These are phyloP conservation scores for Stropharia rugosoannulata DNA, from an alignment of 768 basidiomycete species.

Conservation along the genomic window DNA sequence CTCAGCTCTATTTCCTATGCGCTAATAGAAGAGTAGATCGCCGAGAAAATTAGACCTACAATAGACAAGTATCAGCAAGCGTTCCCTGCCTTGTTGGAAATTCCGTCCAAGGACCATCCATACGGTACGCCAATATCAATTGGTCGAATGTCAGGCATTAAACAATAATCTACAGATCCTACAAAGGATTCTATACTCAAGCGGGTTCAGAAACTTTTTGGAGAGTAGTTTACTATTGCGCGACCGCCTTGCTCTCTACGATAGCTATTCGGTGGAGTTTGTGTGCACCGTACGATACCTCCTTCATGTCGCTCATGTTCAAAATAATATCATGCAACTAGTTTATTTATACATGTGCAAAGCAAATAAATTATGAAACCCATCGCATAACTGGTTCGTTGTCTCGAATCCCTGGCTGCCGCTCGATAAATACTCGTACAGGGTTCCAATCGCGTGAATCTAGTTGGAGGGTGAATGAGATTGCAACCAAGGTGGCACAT, in stretches of 20 bases:
- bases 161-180: slow-evolving; percentile 59
- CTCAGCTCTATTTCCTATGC: not conserved
- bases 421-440: slow-evolving; percentile 70
- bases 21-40: slow-evolving; percentile 55
- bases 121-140: slow-evolving; percentile 62
- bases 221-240: slow-evolving; percentile 55
- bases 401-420: slow-evolving; percentile 62
- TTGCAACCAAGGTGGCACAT: slow-evolving; percentile 20
- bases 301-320: not conserved
- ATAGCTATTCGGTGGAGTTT: not conserved
- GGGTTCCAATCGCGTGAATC: slow-evolving; percentile 63
- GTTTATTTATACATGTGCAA: slow-evolving; percentile 2
- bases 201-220: slow-evolving; percentile 94
- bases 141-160: not conserved
- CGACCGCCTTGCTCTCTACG: slow-evolving; percentile 4
- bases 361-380: slow-evolving; percentile 37
- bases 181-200: slow-evolving; percentile 95
- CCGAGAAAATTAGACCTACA: slow-evolving; percentile 93
- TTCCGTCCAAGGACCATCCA: slow-evolving; percentile 97
- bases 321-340: slow-evolving; percentile 3
- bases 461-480: slow-evolving; percentile 23
- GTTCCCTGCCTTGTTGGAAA: slow-evolving; percentile 96
- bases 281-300: not conserved
- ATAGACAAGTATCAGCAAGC: slow-evolving; percentile 96
- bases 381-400: slow-evolving; percentile 72